Base-by-base conservation (phyloP, 805 yeast genomes). In the Lipomyces japonicus region DNA sequence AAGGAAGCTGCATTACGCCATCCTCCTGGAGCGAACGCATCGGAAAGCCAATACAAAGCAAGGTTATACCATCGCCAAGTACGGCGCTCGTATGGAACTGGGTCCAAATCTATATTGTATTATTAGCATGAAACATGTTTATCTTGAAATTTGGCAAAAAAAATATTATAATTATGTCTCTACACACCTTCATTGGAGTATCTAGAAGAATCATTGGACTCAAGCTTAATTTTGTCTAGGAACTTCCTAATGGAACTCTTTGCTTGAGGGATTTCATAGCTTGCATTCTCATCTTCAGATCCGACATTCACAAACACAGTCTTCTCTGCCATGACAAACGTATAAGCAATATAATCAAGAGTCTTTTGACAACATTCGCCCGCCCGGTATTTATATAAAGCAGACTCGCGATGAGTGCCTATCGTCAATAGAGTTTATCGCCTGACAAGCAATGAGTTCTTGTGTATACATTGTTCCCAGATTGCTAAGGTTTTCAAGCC, bases 111-210 rank as follows among this genome's bases (percentile, higher is more conserved):
- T 18, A 21, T 6, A 41, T 21, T 18, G 26, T 6, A 18, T 10
- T 12, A 95, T 95, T 95, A 95, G 87, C 49, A 23, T 12, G 2
- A 35, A 3, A 4, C 30, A 23, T 32, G 14, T 14, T 30, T 16
- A 23, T 22, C 16, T 5, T 4, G 5, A 14, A 9, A 14, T 32
- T 7, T 12, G 7, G 7, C 31, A 6, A 32, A 14, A n/a, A 32
- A n/a, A 4, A 32, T 32, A 4, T 6, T 6, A n/a, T 14, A 32
- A 14, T 14, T 5, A 14, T 4, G 36, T 32, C 16, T 18, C 6
- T 4, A 18, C 46, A 4, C 12, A 32, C 46, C 46, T 16, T 35
- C 48, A 16, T 44, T 44, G 14, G 35, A 35, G 19, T n/a, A 5
- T 12, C 42, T n/a, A 1, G 7, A 42, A 7, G n/a, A 10, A 22